Base-by-base conservation (phyloP, 192 early-diverging fungal species). In the Piromyces finnis region DNA sequence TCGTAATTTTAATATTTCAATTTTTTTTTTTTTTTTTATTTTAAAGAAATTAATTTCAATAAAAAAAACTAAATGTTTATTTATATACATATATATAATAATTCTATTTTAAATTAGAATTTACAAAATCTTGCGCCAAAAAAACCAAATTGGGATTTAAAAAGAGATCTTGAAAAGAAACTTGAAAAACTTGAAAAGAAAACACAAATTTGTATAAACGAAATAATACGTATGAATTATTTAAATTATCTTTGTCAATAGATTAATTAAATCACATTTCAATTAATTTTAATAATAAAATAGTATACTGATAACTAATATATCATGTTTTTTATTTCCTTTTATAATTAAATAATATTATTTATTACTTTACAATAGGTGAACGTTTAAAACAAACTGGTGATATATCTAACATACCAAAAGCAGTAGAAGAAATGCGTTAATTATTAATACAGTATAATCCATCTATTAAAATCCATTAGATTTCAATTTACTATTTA, bases 81-180 rank as follows among this genome's bases (percentile, higher is more conserved):
- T n/a, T n/a, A n/a, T n/a, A n/a, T n/a, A n/a, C n/a, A n/a, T n/a
- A n/a, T n/a, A n/a, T n/a, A n/a, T n/a, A n/a, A n/a, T n/a, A n/a
- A n/a, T n/a, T n/a, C 29, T 5, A 18, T 30, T 79, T 26, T 77
- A 79, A 79, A 36, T 41, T 85, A 93, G 88, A 95, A 96, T 83
- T 86, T 97, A 16, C 87, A 88, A 41, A 90, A 93, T 29, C 83
- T 97, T 27, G 96, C 95, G 22, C 94, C 96, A 11, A 91, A 90
- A 81, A 94, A 93, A 35, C 89, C 95, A 5, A 95, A 97, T 82
- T 96, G 93, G 93, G 96, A 97, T 84, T 83, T 97, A 78, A 95
- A 94, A 82, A 87, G 93, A 29, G 96, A 96, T 84, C 85, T 97
- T 28, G 92, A 96, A 81, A 90, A 88, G 35, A 93, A 91, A 81